Evolutionary conservation across 805 yeast species (phyloP), one percentile per base, ranked within the genome.

Genomic region (Yarrowia porcina): DNA sequence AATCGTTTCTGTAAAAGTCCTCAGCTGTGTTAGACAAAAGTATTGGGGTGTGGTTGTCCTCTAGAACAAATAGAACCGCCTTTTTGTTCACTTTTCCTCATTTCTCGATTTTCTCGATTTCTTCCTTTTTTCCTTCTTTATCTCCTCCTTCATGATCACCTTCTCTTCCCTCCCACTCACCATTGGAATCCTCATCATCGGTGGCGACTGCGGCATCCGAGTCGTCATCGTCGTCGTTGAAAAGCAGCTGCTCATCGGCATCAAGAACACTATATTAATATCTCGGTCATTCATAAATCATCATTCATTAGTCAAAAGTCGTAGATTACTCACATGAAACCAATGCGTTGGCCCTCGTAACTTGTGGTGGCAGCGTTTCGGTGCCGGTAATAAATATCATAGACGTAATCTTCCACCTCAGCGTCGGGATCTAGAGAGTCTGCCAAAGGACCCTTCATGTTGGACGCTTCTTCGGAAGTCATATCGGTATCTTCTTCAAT

Each of bases 1-100:
- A 93, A 70, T 93, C 98, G 73, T 94, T 93, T 69, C 85, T 84
- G 72, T 93, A 93, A 70, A 86, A 92, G 63, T 89, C 90, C 75
- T 93, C 99, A 20, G 97, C 97, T 68, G 44, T 7, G 41, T 33
- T 61, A 44, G 47, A n/a, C n/a, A n/a, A n/a, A n/a, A n/a, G n/a
- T n/a, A n/a, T n/a, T n/a, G n/a, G n/a, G n/a, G n/a, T n/a, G n/a
- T n/a, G n/a, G n/a, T n/a, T n/a, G n/a, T n/a, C n/a, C n/a, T n/a
- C n/a, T n/a, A n/a, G n/a, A n/a, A n/a, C n/a, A n/a, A n/a, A n/a
- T n/a, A n/a, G n/a, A n/a, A n/a, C n/a, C n/a, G n/a, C n/a, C n/a
- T n/a, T n/a, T n/a, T n/a, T n/a, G n/a, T n/a, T n/a, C n/a, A n/a
- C n/a, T n/a, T n/a, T n/a, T n/a, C n/a, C n/a, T n/a, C n/a, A n/a